Evolutionary conservation across 306 rosid genomes (phyloP).

Genomic region (Glycine soja): DNA sequence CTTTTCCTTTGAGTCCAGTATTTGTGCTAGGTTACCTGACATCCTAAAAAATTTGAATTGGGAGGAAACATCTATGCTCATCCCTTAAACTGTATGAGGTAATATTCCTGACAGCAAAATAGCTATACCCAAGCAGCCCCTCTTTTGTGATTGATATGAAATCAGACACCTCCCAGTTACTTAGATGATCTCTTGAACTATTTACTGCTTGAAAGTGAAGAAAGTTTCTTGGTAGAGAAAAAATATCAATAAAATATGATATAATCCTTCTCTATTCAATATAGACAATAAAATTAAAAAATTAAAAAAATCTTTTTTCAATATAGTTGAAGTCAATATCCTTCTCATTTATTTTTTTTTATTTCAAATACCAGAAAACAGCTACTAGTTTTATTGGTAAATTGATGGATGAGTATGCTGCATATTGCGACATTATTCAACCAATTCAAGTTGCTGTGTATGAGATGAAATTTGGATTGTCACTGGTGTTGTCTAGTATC

Average conservation of each 20-base stretch:
- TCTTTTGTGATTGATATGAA: background rate
- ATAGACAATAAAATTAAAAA: background rate
- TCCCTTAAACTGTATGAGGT: background rate
- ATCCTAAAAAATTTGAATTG: background rate
- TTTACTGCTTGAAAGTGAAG: background rate
- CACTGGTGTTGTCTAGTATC: constrained; percentile 64
- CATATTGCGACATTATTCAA: constrained; percentile 75
- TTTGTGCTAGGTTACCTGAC: constrained; percentile 8
- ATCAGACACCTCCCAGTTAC: background rate
- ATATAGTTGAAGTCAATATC: background rate
- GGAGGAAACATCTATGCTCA: background rate
- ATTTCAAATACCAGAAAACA: constrained; percentile 60
- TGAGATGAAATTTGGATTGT: constrained; percentile 88
- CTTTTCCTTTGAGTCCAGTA: background rate
- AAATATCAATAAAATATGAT: background rate
- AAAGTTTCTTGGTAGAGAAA: constrained; percentile 12
- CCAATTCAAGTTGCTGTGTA: constrained; percentile 90
- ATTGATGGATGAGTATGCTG: constrained; percentile 58
- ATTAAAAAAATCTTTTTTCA: too few species aligned
- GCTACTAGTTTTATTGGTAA: constrained; percentile 74
- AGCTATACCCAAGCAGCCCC: background rate
- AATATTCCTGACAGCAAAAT: background rate
- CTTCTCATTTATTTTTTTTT: background rate
- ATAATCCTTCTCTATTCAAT: background rate
- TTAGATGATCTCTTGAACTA: background rate